These are phyloP conservation scores for Papilionanthe hybrid DNA, from an alignment of 116 monocot genomes.

Conservation along the genomic window DNA sequence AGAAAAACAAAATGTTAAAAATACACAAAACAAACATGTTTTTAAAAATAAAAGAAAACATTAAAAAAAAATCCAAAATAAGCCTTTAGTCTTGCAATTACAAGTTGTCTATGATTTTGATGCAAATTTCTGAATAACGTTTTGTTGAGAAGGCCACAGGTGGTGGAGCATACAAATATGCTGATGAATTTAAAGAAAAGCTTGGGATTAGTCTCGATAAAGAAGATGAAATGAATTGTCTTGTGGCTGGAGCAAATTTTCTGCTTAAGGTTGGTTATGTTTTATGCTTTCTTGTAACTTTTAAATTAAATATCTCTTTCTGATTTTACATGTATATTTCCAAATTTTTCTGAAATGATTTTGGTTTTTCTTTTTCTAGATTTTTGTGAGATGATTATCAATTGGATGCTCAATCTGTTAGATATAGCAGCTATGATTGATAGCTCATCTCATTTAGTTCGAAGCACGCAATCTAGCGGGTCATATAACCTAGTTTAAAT, in stretches of 20 bases:
- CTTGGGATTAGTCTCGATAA: conserved; percentile 93
- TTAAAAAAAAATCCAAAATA: too few species aligned
- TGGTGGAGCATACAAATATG: conserved; percentile 92
- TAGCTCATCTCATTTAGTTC: not conserved
- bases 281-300: conserved; percentile 2
- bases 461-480: not conserved
- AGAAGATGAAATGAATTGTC: conserved; percentile 97
- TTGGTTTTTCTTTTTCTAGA: not conserved
- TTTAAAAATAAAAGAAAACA: too few species aligned
- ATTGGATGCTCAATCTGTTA: not conserved
- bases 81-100: not conserved
- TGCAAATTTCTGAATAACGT: conserved; percentile 14
- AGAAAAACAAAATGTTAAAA: too few species aligned
- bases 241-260: conserved; percentile 96
- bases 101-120: not conserved
- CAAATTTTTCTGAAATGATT: not conserved
- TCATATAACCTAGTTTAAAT: not conserved
- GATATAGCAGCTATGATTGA: not conserved
- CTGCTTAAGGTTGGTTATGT: conserved; percentile 70
- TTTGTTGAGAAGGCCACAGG: conserved; percentile 85
- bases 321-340: not conserved
- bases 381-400: not conserved
- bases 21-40: too few species aligned
- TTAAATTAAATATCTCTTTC: conserved; percentile 1
- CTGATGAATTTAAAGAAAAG: conserved; percentile 83